Conservation (phyloP, 1,284 basidiomycete genomes). For the Rhodotorula glutinis region DNA sequence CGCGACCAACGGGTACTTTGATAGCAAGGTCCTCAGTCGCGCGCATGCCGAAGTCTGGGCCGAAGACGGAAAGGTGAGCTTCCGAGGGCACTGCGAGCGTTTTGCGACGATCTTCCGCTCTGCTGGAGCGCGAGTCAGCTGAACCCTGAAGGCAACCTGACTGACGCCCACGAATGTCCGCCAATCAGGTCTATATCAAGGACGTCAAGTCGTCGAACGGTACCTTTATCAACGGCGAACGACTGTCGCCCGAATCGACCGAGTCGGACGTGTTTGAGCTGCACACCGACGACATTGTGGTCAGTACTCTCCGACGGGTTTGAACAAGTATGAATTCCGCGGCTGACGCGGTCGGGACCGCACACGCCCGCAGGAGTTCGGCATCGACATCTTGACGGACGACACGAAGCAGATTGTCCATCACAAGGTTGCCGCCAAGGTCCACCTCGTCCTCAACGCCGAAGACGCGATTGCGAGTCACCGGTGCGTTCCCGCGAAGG, state of each 20-base stretch:
- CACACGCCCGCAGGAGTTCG: conserved; percentile 74
- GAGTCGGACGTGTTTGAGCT: conserved; percentile 93
- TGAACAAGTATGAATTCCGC: neutral
- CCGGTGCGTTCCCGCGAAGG: conserved; percentile 11
- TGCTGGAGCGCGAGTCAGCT: too few species aligned
- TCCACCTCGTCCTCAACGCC: conserved; percentile 79
- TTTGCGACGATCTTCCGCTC: too few species aligned
- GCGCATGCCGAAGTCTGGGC: conserved; percentile 99
- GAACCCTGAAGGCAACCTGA: too few species aligned
- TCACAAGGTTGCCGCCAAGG: conserved; percentile 94
- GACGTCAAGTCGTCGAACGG: conserved; percentile 98
- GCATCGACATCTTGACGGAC: conserved; percentile 97
- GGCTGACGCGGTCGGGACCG: neutral
- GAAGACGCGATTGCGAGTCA: conserved; percentile 62
- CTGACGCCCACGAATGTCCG: neutral
- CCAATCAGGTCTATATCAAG: conserved; percentile 83
- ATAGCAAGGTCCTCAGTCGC: conserved; percentile 90
- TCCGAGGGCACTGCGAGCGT: too few species aligned
- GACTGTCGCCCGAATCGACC: conserved; percentile 82
- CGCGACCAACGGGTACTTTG: conserved; percentile 94
- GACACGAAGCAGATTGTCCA: conserved; percentile 98
- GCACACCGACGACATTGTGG: conserved; percentile 87
- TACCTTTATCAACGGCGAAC: conserved; percentile 95
- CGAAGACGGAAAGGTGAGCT: conserved; percentile 73
- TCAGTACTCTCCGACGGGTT: conserved; percentile 52